A percentile compares a stretch with the other conserved stretches of the same genome.
These are phyloP conservation scores for Backusella parvicylindrica DNA, from an alignment of 192 early-diverging fungal genomes.

Conservation along the genomic window DNA sequence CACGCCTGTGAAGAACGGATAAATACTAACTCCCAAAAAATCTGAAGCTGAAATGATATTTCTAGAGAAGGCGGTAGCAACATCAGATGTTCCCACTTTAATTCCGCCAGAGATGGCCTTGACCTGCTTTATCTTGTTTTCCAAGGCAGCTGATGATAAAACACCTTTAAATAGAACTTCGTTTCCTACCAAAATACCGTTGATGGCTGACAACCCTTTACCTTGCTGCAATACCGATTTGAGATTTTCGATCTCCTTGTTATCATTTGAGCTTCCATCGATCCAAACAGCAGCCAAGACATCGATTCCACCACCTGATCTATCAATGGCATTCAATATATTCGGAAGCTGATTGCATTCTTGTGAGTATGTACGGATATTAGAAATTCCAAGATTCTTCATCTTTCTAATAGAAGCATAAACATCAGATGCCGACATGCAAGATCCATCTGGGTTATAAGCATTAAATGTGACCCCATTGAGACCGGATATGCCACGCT, in stretches of 20 bases:
- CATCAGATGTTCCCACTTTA: constrained; percentile 52
- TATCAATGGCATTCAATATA: constrained; percentile 21
- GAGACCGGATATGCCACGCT: background rate
- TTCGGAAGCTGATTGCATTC: constrained; percentile 25
- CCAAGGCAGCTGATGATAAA: constrained; percentile 8
- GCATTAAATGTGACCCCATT: constrained; percentile 22
- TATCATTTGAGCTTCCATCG: constrained; percentile 14
- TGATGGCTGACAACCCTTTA: background rate
- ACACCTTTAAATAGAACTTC: constrained; percentile 16
- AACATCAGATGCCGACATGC: constrained; percentile 6
- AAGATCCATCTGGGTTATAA: constrained; percentile 16
- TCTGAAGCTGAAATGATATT: constrained; percentile 49
- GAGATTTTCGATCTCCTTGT: constrained; percentile 20
- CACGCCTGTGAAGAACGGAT: constrained; percentile 58
- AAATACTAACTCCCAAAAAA: constrained; percentile 52
- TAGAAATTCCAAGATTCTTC: constrained; percentile 19
- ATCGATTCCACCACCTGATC: constrained; percentile 16
- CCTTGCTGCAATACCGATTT: background rate
- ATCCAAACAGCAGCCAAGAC: constrained; percentile 33
- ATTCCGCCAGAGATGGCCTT: constrained; percentile 13
- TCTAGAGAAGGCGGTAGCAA: constrained; percentile 35
- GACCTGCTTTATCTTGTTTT: constrained; percentile 22
- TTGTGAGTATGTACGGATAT: constrained; percentile 35
- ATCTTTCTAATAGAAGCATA: constrained; percentile 1
- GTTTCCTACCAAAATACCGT: constrained; percentile 24